Conservation (phyloP, 129 eudicot genomes). For the Flaveria robusta region DNA sequence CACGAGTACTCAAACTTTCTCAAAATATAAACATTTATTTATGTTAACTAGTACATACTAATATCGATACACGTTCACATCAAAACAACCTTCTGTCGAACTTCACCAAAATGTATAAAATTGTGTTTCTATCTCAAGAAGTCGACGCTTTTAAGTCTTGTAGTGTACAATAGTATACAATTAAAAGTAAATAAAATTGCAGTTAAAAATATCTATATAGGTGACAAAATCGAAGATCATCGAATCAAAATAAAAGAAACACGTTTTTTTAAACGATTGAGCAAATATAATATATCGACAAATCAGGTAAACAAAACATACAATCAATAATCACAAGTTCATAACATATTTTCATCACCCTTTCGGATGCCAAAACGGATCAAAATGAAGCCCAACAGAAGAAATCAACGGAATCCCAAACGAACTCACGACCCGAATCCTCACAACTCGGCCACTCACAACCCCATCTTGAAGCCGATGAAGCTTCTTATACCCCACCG, state of each 20-base stretch:
- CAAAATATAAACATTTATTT: no score
- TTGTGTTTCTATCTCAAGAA: no score
- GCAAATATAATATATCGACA: background rate
- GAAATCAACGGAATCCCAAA: constrained; percentile 74
- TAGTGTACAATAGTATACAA: no score
- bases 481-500: constrained; percentile 87
- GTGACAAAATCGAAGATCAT: background rate
- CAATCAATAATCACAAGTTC: background rate
- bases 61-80: no score
- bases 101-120: no score
- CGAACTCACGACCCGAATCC: constrained; percentile 53
- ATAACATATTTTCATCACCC: constrained; percentile 1
- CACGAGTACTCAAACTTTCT: no score
- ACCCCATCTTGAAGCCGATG: constrained; percentile 62
- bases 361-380: constrained; percentile 76
- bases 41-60: no score
- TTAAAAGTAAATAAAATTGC: no score
- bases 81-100: no score
- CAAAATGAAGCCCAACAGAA: constrained; percentile 75
- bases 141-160: no score
- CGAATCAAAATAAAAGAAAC: background rate
- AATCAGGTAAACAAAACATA: background rate
- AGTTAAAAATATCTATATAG: no score
- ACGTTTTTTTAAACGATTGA: background rate
- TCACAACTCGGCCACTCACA: constrained; percentile 46